These are phyloP conservation scores for Ogataea ganodermae DNA, from an alignment of 805 yeast genomes.

Conservation along the genomic window DNA sequence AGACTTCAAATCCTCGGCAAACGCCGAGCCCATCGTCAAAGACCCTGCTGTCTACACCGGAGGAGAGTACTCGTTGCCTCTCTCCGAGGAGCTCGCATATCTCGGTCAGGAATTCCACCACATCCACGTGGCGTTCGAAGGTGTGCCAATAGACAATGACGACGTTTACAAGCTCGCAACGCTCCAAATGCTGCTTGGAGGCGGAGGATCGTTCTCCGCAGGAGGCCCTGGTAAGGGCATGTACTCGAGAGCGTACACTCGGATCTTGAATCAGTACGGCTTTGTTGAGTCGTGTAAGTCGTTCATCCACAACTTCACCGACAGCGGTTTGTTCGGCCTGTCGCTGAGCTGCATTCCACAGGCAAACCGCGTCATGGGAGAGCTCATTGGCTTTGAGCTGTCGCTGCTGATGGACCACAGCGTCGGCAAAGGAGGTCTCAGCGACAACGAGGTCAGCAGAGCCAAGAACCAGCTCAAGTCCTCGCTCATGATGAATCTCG, in stretches of 20 bases:
- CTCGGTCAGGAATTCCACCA: constrained; percentile 77
- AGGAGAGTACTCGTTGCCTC: constrained; percentile 56
- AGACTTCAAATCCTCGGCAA: constrained; percentile 45
- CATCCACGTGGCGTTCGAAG: constrained; percentile 85
- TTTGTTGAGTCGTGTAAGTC: constrained; percentile 86
- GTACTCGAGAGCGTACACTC: constrained; percentile 91
- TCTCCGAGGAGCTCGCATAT: constrained; percentile 59
- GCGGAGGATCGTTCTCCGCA: constrained; percentile 96
- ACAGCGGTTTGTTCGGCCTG: constrained; percentile 89
- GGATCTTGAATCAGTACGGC: constrained; percentile 88
- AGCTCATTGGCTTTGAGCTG: constrained; percentile 70
- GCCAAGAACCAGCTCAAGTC: constrained; percentile 92
- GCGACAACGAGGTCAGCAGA: constrained; percentile 72
- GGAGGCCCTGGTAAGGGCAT: constrained; percentile 99
- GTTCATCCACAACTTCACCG: constrained; percentile 87
- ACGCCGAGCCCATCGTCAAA: constrained; percentile 30
- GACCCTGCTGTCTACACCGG: constrained; percentile 57
- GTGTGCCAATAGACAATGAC: constrained; percentile 76
- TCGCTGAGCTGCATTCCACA: constrained; percentile 82
- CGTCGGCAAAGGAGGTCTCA: constrained; percentile 59
- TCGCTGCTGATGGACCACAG: constrained; percentile 43
- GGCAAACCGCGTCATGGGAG: constrained; percentile 82
- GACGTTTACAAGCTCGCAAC: constrained; percentile 91
- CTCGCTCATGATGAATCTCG: constrained; percentile 88
- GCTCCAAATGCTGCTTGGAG: constrained; percentile 87